These are phyloP conservation scores for Annulohypoxylon bovei DNA, from an alignment of 495 filamentous ascomycete genomes.

Conservation along the genomic window DNA sequence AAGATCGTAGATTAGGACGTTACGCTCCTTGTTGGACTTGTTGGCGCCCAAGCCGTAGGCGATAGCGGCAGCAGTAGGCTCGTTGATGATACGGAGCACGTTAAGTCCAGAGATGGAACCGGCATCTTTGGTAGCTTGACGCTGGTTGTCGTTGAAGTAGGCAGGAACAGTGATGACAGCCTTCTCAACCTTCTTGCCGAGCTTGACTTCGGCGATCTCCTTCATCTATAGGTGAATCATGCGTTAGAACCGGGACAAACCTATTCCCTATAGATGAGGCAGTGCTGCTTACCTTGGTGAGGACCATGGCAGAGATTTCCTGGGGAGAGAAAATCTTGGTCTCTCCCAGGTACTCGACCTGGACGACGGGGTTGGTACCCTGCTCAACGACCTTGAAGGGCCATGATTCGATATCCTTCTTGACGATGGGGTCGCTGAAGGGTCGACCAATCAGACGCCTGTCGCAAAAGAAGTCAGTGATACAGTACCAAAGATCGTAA, in stretches of 20 bases:
- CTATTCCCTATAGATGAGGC: not conserved
- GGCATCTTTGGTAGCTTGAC: conserved; percentile 98
- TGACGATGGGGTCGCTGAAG: conserved; percentile 93
- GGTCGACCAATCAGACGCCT: conserved; percentile 95
- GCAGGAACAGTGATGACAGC: conserved; percentile 97
- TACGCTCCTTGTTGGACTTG: conserved; percentile 96
- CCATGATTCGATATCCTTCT: conserved; percentile 98
- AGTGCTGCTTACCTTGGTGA: conserved; percentile 73
- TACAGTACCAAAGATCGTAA: not conserved
- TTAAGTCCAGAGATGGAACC: conserved; percentile 97
- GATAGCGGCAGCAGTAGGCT: conserved; percentile 96
- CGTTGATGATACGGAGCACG: conserved; percentile 99
- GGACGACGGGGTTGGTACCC: conserved; percentile 86
- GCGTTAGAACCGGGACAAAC: conserved; percentile 24
- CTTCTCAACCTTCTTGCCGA: conserved; percentile 97
- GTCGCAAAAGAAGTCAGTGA: conserved; percentile 43
- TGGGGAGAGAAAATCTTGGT: conserved; percentile 95
- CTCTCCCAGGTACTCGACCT: conserved; percentile 96
- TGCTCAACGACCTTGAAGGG: conserved; percentile 97
- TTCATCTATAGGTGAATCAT: conserved; percentile 73
- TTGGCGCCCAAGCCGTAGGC: conserved; percentile 93
- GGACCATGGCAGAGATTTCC: conserved; percentile 97
- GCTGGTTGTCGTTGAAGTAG: conserved; percentile 99
- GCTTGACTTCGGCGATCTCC: conserved; percentile 96
- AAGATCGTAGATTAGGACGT: conserved; percentile 99